Conservation (phyloP, 371 early-diverging fungal species). For the Mortierella sp. region DNA sequence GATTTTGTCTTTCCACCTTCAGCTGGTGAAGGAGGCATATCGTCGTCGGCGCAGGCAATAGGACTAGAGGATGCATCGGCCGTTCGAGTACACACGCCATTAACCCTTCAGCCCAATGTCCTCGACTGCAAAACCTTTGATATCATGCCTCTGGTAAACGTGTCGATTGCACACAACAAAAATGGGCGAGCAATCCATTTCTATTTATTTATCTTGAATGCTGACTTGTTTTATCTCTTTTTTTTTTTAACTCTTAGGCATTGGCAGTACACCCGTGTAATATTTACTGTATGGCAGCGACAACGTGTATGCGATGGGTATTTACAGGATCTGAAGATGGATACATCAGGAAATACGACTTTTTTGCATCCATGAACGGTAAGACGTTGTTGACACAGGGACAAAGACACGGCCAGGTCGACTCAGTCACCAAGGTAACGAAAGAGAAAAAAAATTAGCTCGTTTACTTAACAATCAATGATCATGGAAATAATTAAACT, state of each 20-base stretch:
- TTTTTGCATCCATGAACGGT: constrained; percentile 89
- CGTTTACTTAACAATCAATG: not conserved
- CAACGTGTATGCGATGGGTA: constrained; percentile 91
- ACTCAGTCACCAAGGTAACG: constrained; percentile 85
- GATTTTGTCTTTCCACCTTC: not conserved
- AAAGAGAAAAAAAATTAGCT: not conserved
- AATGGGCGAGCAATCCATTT: not conserved
- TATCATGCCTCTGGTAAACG: constrained; percentile 68
- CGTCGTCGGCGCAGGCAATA: constrained; percentile 7
- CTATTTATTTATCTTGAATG: not conserved
- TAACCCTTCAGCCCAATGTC: constrained; percentile 59
- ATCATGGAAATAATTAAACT: not conserved
- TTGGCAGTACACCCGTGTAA: constrained; percentile 83
- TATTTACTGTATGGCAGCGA: constrained; percentile 83
- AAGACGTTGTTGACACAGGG: constrained; percentile 84
- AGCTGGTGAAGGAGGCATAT: not conserved
- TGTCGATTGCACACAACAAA: no score
- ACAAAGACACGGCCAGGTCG: constrained; percentile 89
- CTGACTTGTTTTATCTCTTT: not conserved
- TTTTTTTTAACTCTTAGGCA: constrained; percentile 60
- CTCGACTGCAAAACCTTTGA: constrained; percentile 68
- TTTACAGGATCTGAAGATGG: constrained; percentile 96
- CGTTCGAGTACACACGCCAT: constrained; percentile 54
- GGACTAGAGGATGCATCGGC: constrained; percentile 29
- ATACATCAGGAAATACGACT: constrained; percentile 94